These are phyloP conservation scores for Myrmaecium sp. DNA, from an alignment of 2,329 filamentous ascomycete genomes.

Conservation along the genomic window DNA sequence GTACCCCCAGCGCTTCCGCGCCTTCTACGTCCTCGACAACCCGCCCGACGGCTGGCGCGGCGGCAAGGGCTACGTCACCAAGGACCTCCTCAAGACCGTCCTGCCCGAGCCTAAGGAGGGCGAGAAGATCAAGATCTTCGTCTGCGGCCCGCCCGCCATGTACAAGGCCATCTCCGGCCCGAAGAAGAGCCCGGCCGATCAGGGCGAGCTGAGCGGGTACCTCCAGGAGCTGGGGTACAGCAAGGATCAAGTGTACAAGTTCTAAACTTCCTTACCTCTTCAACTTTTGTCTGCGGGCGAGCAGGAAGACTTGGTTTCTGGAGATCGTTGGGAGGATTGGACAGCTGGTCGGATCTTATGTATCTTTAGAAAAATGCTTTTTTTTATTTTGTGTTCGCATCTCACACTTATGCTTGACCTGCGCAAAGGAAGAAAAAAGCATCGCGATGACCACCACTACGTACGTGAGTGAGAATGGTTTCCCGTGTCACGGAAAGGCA, in stretches of 20 bases:
- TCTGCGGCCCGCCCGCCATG: slow-evolving; percentile 81
- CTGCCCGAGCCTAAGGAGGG: slow-evolving; percentile 73
- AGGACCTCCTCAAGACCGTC: slow-evolving; percentile 88
- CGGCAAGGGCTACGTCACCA: slow-evolving; percentile 64
- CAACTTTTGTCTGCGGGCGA: too few species aligned
- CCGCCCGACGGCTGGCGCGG: slow-evolving; percentile 62
- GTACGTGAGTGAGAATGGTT: too few species aligned
- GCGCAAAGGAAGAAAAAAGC: too few species aligned
- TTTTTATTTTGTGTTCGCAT: too few species aligned
- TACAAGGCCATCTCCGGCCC: slow-evolving; percentile 83
- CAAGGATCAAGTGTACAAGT: slow-evolving; percentile 93
- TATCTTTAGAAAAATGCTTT: too few species aligned
- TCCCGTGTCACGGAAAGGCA: too few species aligned
- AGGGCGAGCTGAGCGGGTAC: slow-evolving; percentile 72
- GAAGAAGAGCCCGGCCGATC: slow-evolving; percentile 86
- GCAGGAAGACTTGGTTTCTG: too few species aligned
- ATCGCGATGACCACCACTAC: too few species aligned
- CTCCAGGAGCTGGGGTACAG: slow-evolving; percentile 71
- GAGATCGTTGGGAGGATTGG: too few species aligned
- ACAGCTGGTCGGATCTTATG: too few species aligned
- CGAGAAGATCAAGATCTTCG: slow-evolving; percentile 89
- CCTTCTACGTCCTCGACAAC: slow-evolving; percentile 85
- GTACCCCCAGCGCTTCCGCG: slow-evolving; percentile 86
- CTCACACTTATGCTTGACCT: too few species aligned
- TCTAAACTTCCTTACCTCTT: slow-evolving; percentile 42